A percentile compares a stretch with the other conserved stretches of the same genome.
These are phyloP conservation scores for Fusarium oxysporum DNA, from an alignment of 2,329 filamentous ascomycete genomes.

Conservation along the genomic window DNA sequence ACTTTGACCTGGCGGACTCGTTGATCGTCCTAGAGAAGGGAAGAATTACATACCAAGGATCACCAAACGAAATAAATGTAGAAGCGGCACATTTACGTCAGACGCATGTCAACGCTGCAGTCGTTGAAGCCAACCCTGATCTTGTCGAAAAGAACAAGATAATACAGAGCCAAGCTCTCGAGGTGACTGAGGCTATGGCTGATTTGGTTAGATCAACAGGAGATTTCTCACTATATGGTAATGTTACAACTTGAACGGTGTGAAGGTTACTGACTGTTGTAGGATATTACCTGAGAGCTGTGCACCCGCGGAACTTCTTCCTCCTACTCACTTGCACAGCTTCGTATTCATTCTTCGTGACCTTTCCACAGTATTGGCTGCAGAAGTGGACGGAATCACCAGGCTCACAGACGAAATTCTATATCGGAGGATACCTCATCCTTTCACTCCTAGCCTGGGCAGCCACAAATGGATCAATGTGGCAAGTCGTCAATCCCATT, in stretches of 20 bases:
- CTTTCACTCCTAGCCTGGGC: background rate
- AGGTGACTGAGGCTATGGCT: background rate
- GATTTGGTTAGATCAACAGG: background rate
- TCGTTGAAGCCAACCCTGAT: fast-evolving
- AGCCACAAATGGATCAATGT: background rate
- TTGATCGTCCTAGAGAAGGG: background rate
- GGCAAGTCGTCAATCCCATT: background rate
- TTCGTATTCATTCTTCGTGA: background rate
- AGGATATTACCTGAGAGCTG: background rate
- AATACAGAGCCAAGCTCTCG: background rate
- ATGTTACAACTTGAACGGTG: fast-evolving
- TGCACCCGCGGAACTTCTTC: background rate
- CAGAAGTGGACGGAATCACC: background rate
- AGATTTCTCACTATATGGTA: background rate
- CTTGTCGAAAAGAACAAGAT: background rate
- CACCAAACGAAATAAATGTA: background rate
- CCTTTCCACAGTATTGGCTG: background rate
- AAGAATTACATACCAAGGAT: background rate
- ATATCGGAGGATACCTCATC: background rate
- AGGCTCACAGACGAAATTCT: background rate
- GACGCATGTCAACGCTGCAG: too few relatives aligned
- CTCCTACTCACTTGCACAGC: background rate
- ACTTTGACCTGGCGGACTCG: background rate
- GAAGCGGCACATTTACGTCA: background rate
- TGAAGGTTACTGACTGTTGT: background rate